Conservation (phyloP, 1,284 basidiomycete species). For the Xerocomus nothofagi region DNA sequence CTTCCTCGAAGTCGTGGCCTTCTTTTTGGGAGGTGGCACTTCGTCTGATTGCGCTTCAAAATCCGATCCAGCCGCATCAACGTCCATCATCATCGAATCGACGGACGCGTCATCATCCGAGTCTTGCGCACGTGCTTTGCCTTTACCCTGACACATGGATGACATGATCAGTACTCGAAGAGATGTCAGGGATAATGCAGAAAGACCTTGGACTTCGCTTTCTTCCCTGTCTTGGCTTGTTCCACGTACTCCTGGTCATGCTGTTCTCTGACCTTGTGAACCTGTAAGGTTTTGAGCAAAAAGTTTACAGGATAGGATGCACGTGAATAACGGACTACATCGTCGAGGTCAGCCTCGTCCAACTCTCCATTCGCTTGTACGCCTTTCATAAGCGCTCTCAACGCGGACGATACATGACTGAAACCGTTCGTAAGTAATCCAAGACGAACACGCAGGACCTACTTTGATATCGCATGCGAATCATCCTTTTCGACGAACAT, state of each 20-base stretch:
- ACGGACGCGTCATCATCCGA: slow-evolving; percentile 56
- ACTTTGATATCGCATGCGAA: slow-evolving; percentile 87
- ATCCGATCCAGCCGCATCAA: slow-evolving; percentile 52
- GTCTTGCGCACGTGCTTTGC: slow-evolving; percentile 49
- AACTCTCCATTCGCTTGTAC: slow-evolving; percentile 64
- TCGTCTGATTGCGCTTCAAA: slow-evolving; percentile 44
- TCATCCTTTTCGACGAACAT: slow-evolving; percentile 96
- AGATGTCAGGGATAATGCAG: neutral
- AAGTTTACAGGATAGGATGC: neutral
- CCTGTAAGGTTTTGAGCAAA: slow-evolving; percentile 38
- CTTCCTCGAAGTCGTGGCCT: slow-evolving; percentile 40
- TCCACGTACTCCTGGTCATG: slow-evolving; percentile 63
- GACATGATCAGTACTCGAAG: slow-evolving; percentile 1
- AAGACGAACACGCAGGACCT: slow-evolving; percentile 31
- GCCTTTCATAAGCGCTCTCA: slow-evolving; percentile 66
- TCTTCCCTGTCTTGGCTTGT: slow-evolving; percentile 39
- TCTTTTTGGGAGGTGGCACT: slow-evolving; percentile 49
- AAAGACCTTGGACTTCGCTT: slow-evolving; percentile 43
- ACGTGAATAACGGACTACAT: slow-evolving; percentile 51
- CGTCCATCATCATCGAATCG: slow-evolving; percentile 80
- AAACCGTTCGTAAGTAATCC: neutral
- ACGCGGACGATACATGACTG: slow-evolving; percentile 69
- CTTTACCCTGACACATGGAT: slow-evolving; percentile 41
- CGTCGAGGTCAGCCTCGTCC: slow-evolving; percentile 73
- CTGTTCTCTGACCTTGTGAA: slow-evolving; percentile 64